These are phyloP conservation scores for Penstemon barbatus DNA, from an alignment of 257 asterid genomes.

Conservation along the genomic window DNA sequence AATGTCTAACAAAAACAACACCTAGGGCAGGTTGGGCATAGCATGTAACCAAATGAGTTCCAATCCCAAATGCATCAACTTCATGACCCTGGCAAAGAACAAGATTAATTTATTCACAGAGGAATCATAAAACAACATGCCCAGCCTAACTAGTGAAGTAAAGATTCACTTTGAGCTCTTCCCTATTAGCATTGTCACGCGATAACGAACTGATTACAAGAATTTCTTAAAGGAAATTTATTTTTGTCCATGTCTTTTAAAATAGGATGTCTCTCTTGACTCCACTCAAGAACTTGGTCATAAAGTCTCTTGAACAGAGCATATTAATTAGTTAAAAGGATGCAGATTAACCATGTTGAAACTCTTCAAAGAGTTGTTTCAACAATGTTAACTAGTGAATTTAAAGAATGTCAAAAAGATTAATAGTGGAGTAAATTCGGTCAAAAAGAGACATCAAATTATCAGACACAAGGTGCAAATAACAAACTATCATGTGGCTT, in stretches of 20 bases:
- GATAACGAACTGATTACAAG: not conserved
- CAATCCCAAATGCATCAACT: conserved; percentile 87
- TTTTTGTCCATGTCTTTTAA: not conserved
- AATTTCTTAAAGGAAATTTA: not conserved
- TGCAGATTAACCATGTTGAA: not conserved
- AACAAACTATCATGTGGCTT: too few species aligned
- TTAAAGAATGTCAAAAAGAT: too few species aligned
- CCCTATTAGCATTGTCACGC: not conserved
- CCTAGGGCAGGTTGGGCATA: conserved; percentile 86
- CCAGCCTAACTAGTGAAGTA: too few species aligned
- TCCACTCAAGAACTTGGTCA: conserved; percentile 4
- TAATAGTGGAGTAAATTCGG: too few species aligned
- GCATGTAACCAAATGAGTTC: conserved; percentile 93
- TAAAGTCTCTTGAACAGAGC: too few species aligned
- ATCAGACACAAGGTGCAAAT: too few species aligned
- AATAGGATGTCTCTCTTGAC: not conserved
- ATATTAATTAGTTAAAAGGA: not conserved
- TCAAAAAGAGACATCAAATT: too few species aligned
- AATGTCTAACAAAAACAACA: too few species aligned
- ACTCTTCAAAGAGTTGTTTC: too few species aligned
- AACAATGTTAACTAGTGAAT: too few species aligned
- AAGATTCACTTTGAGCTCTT: conserved; percentile 39
- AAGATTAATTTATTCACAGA: too few species aligned
- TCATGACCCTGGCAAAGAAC: conserved; percentile 45
- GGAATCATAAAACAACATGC: too few species aligned